Base-by-base conservation (phyloP, 495 filamentous ascomycete species). In the Friedmanniomyces simplex region DNA sequence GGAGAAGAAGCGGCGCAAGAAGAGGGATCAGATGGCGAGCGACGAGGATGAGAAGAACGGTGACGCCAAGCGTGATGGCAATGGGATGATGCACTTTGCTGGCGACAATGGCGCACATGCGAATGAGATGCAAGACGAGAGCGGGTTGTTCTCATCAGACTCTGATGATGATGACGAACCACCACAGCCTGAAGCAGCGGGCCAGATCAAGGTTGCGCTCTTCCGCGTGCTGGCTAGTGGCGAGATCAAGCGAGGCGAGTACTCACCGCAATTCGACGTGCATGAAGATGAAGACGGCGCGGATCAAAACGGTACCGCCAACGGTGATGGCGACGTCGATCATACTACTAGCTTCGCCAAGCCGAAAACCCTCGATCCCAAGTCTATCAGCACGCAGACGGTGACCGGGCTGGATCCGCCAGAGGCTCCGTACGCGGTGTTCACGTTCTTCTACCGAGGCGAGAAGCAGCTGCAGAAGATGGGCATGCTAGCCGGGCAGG, bases 301-400 rank as follows among this genome's bases (percentile, higher is more conserved):
- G 26, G 52, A 53, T 37, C 60, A 55, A 43, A 76, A 71, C 50
- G 57, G 63, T 13, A 76, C 57, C 12, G 49, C 65, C 32, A 70
- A 67, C 47, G 68, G 71, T 18, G 45, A 73, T 20, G 72, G 69
- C 21, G 88, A 96, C 65, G 79, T 96, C 42, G 94, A 96, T 70
- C 93, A 99, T 71, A 97, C 93, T 45, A 97, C 93, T 24, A 97
- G 93, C 67, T 99, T 99, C 71, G 94, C 94, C 13, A 91, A 97
- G 68, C 94, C 93, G 3, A 99, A 97, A 75, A 84, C 90, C 18
- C 78, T 99, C 26, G 94, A 99, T 73, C 93, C 91, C 1, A 96
- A 96, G 72, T 86, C 86, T 10, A 97, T 99, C 67, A 96, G 90
- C 65, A 97, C 94, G 0, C 93, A 99, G 72, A 96, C 91, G 0